These are phyloP conservation scores for Fonsecaea monophora DNA, from an alignment of 2,329 filamentous ascomycete genomes.

Conservation along the genomic window DNA sequence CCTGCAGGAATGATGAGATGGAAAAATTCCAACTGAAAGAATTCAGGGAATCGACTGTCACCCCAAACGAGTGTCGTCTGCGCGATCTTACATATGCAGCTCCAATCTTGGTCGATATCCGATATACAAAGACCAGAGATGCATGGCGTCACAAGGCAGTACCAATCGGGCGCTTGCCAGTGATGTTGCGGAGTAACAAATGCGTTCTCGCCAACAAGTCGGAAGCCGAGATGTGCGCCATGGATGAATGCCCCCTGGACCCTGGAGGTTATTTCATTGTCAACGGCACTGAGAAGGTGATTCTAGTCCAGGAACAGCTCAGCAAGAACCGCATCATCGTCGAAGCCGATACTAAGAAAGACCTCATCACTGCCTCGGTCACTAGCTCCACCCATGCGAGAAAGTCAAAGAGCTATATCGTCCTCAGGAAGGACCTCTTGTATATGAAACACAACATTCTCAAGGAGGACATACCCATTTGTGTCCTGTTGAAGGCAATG, in stretches of 20 bases:
- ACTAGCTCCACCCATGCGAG: slow-evolving; percentile 96
- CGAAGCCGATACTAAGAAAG: slow-evolving; percentile 89
- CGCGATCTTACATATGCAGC: slow-evolving; percentile 98
- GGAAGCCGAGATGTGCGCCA: slow-evolving; percentile 84
- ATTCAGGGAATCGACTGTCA: slow-evolving; percentile 64
- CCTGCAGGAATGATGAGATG: slow-evolving; percentile 78
- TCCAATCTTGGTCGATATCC: slow-evolving; percentile 89
- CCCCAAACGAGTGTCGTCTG: slow-evolving; percentile 93
- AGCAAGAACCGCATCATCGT: slow-evolving; percentile 99
- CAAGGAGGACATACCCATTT: slow-evolving; percentile 91
- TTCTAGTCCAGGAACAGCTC: slow-evolving; percentile 95
- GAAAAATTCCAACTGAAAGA: slow-evolving; percentile 61
- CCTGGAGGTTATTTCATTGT: slow-evolving; percentile 98
- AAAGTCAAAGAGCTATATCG: slow-evolving; percentile 96
- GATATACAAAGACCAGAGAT: slow-evolving; percentile 82
- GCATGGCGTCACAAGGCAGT: slow-evolving; percentile 76
- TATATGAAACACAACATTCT: slow-evolving; percentile 91
- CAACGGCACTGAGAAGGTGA: slow-evolving; percentile 97
- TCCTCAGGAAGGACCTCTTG: slow-evolving; percentile 91
- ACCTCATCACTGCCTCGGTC: slow-evolving; percentile 91
- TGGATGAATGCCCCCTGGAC: slow-evolving; percentile 95
- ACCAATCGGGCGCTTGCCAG: slow-evolving; percentile 86
- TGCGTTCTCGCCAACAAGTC: slow-evolving; percentile 84
- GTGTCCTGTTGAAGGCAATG: slow-evolving; percentile 89
- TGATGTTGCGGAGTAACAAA: slow-evolving; percentile 96